phyloP scores from a whole-genome alignment of 768 basidiomycete species.

The Brasilioporus rufonigricans region DNA sequence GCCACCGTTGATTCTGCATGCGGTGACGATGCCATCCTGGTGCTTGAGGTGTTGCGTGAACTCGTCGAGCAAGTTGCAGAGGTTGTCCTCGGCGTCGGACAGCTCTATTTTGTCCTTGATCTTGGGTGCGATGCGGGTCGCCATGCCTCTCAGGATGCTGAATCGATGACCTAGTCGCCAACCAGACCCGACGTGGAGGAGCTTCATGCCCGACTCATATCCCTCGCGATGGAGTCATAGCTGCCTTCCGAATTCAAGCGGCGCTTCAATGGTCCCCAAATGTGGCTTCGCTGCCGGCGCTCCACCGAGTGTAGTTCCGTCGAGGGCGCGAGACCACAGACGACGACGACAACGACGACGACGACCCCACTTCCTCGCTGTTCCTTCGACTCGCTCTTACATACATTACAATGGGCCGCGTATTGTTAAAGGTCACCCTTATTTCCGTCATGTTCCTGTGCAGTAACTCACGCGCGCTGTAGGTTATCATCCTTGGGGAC shows the following conservation, averaged over 20 bases:
- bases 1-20: slow-evolving; percentile 92
- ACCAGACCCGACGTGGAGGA: slow-evolving; percentile 2
- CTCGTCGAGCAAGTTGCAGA: slow-evolving; percentile 79
- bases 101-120: slow-evolving; percentile 47
- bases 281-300: slow-evolving; percentile 21
- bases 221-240: not conserved
- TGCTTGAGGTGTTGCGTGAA: slow-evolving; percentile 59
- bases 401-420: slow-evolving; percentile 63
- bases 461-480: slow-evolving; percentile 11
- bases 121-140: slow-evolving; percentile 32
- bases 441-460: not conserved
- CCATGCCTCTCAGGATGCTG: slow-evolving; percentile 24
- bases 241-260: slow-evolving; percentile 20
- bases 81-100: slow-evolving; percentile 61
- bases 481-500: slow-evolving; percentile 99
- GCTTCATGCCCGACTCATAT: not conserved
- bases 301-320: slow-evolving; percentile 14
- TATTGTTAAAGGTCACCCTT: slow-evolving; percentile 71
- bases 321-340: not conserved
- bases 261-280: slow-evolving; percentile 20
- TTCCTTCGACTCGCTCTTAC: not conserved
- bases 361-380: not conserved
- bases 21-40: slow-evolving; percentile 51
- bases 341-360: slow-evolving; percentile 6
- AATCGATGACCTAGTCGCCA: slow-evolving; percentile 8